Percentiles rank a stretch among this genome's conserved stretches.
phyloP scores from a whole-genome alignment of 495 filamentous ascomycete species.

The Entonaema liquescens region DNA sequence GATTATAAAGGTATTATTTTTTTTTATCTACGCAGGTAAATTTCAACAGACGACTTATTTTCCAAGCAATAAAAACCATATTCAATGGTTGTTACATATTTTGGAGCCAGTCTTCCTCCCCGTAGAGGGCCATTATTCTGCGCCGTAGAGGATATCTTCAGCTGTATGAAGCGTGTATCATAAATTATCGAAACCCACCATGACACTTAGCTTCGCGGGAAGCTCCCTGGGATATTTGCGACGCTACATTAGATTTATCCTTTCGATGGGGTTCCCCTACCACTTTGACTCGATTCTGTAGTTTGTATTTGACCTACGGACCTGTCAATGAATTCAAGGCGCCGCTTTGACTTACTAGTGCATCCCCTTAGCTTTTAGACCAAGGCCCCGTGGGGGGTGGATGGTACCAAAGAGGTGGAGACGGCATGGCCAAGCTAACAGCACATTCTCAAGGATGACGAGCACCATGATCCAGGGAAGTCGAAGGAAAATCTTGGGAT shows the following conservation, averaged over 20 bases:
- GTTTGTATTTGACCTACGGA: not conserved
- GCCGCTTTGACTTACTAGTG: constrained; percentile 36
- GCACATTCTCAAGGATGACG: not conserved
- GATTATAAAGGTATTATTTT: not conserved
- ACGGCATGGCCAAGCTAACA: constrained; percentile 9
- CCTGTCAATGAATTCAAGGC: constrained; percentile 6
- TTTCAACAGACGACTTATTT: not conserved
- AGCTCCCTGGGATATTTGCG: constrained; percentile 5
- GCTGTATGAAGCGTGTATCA: not conserved
- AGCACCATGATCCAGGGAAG: constrained; percentile 10
- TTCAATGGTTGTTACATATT: not conserved
- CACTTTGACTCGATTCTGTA: not conserved
- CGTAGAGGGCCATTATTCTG: not conserved
- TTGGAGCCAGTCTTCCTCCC: not conserved
- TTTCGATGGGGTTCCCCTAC: not conserved
- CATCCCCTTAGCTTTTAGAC: constrained; percentile 21
- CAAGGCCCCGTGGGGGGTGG: constrained; percentile 30
- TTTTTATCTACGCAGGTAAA: not conserved
- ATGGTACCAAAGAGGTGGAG: constrained; percentile 25
- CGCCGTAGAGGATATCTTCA: not conserved
- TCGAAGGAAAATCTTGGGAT: not conserved
- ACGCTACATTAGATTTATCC: constrained; percentile 2
- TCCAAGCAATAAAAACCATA: not conserved
- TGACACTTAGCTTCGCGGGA: not conserved
- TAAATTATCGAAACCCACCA: not conserved